Evolutionary conservation across 371 early-diverging fungal genomes (phyloP), one percentile per base, ranked within the genome.

Genomic region (Circinella umbellata): DNA sequence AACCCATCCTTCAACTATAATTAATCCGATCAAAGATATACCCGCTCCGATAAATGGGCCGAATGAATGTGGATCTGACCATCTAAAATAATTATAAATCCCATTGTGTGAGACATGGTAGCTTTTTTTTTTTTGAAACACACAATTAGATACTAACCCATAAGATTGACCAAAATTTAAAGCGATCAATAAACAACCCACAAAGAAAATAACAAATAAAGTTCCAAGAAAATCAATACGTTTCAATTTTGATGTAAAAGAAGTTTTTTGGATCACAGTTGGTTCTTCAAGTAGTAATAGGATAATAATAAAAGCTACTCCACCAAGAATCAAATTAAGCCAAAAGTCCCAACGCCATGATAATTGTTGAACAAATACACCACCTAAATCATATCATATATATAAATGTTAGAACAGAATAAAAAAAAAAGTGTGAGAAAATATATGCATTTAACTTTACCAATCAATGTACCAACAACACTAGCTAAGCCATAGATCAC

Each of bases 271-370:
- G 39, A 78, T 66, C 1, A 86, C 77, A 4, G 86, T 81, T 18
- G 76, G 67, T 57, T 79, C 75, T 14, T 89, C 69, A 7, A 83
- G 81, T 27, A 91, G 73, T 60, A 88, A 81, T 13, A 87, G 46
- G 4, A 90, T 62, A 34, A 90, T 59, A 1, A 83, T 48, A 38
- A 89, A 69, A 0, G 91, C 73, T 27, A 90, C 67, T 5, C 75
- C 86, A 17, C 89, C 85, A n/a, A 94, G 55, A 15, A 92, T 92
- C 17, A 93, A 74, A 73, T 93, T 93, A 66, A 94, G 81, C 84
- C 84, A 87, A 69, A 92, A 91, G 42, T 87, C 90, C 90, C 90
- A 92, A 13, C 91, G 87, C 93, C 93, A 93, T 2, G 77, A 78
- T 37, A 87, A 80, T 53, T 84, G 66, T 64, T 87, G 86, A 0